Evolutionary conservation across 1,284 basidiomycete species (phyloP).

Genomic region (Polyporus tsugae): DNA sequence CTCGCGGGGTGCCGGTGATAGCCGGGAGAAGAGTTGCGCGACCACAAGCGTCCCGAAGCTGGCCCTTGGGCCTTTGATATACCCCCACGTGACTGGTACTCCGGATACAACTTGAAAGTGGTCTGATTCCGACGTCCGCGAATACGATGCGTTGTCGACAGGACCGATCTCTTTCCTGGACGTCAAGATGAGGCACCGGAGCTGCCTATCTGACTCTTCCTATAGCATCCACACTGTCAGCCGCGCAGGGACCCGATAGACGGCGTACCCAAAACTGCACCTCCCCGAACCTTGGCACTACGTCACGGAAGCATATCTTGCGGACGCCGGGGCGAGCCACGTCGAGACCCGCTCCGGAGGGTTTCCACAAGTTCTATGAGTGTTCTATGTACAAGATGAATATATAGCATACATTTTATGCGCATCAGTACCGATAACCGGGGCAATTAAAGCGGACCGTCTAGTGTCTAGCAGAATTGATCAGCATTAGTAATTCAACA

Average conservation of each 20-base stretch:
- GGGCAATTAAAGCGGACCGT: constrained; percentile 5
- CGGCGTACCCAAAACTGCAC: not conserved
- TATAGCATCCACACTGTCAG: constrained; percentile 1
- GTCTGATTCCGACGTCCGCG: not conserved
- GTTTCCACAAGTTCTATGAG: not conserved
- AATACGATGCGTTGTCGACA: not conserved
- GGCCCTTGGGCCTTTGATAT: not conserved
- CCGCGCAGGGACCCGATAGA: constrained; percentile 7
- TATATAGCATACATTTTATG: constrained; percentile 16
- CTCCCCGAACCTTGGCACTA: not conserved
- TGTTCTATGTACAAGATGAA: not conserved
- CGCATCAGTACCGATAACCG: constrained; percentile 7
- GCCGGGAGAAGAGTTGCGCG: constrained; percentile 1
- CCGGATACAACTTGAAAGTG: too few species aligned
- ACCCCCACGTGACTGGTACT: too few species aligned
- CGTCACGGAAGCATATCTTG: not conserved
- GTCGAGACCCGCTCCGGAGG: not conserved
- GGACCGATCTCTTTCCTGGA: not conserved
- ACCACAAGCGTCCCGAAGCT: not conserved
- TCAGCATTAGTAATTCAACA: constrained; percentile 22
- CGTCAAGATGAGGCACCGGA: constrained; percentile 1
- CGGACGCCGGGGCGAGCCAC: not conserved
- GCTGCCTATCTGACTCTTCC: not conserved
- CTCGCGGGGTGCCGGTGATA: not conserved
- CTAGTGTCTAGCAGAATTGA: not conserved